Evolutionary conservation across 495 filamentous ascomycete genomes (phyloP).

Genomic region (Trichoderma orchidacearum): DNA sequence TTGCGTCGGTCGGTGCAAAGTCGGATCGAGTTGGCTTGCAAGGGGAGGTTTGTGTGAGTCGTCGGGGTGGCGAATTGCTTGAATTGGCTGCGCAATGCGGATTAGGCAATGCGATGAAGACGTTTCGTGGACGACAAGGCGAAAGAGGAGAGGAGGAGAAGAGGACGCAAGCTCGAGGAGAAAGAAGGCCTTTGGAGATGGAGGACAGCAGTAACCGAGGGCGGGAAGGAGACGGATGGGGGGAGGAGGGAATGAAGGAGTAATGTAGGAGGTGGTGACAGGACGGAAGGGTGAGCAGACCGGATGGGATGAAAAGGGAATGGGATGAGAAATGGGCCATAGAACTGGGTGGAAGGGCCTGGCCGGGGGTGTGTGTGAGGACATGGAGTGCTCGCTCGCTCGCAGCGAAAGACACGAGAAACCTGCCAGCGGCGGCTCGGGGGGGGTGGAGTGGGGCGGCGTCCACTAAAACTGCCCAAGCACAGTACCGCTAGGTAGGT

Average conservation of each 20-base stretch:
- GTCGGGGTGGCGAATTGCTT: slow-evolving; percentile 1
- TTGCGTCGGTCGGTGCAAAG: not conserved
- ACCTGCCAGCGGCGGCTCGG: not conserved
- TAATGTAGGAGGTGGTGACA: not conserved
- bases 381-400: not conserved
- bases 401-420: not conserved
- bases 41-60: too few species aligned
- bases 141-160: not conserved
- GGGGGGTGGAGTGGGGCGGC: not conserved
- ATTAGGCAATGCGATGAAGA: not conserved
- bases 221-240: not conserved
- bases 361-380: not conserved
- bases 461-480: too few species aligned
- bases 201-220: not conserved
- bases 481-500: too few species aligned
- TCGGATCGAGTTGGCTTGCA: not conserved
- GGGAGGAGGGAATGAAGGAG: not conserved
- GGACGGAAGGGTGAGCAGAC: not conserved
- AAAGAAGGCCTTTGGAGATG: slow-evolving; percentile 1
- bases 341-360: not conserved
- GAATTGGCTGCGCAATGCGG: not conserved
- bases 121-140: not conserved
- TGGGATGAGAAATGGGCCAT: not conserved
- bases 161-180: not conserved
- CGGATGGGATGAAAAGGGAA: slow-evolving; percentile 4